Evolutionary conservation across 306 rosid genomes (phyloP).

Genomic region (Arachis hypogaea): DNA sequence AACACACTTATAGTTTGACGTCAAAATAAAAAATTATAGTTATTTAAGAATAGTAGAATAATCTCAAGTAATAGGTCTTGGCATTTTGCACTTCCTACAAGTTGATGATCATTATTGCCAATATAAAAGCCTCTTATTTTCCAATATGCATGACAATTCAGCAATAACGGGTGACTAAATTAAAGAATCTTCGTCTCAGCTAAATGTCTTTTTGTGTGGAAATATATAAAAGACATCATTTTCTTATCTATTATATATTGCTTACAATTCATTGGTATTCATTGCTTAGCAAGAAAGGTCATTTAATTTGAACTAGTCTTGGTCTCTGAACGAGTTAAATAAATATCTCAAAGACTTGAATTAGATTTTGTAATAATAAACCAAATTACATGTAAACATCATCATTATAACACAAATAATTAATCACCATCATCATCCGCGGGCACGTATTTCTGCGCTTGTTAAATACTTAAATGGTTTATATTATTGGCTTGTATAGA

Average conservation of each 20-base stretch:
- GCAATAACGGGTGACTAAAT: neutral
- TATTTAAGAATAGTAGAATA: neutral
- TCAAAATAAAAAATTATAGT: too few species aligned
- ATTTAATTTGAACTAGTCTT: conserved; percentile 3
- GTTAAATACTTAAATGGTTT: too few species aligned
- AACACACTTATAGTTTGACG: too few species aligned
- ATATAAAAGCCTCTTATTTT: neutral
- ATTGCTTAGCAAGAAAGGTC: neutral
- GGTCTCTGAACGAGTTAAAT: neutral
- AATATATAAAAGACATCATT: neutral
- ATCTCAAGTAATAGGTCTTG: neutral
- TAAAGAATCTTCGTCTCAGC: neutral
- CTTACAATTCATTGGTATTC: neutral
- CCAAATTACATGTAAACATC: neutral
- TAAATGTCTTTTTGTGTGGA: neutral
- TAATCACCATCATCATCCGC: too few species aligned
- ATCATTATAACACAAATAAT: neutral
- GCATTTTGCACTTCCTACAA: neutral
- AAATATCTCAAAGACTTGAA: neutral
- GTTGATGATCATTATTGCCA: neutral
- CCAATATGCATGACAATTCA: neutral
- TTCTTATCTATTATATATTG: neutral
- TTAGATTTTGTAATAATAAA: neutral
- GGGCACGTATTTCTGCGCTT: too few species aligned
- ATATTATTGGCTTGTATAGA: too few species aligned